These are phyloP conservation scores for Debaryomyces singareniensis DNA, from an alignment of 1,139 yeast species.

Conservation along the genomic window DNA sequence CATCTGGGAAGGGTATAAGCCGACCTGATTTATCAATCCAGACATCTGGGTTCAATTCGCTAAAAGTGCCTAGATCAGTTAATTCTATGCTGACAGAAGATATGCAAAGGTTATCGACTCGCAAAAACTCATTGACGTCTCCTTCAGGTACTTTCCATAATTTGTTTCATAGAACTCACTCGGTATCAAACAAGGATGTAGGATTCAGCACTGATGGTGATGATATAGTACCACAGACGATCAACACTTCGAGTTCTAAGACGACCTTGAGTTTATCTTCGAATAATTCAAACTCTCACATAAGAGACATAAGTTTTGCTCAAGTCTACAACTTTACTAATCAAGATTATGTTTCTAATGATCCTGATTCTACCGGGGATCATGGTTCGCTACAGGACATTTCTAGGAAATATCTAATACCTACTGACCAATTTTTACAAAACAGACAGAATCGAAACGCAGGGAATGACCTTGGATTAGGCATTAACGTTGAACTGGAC, in stretches of 20 bases:
- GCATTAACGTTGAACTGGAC: constrained; percentile 11
- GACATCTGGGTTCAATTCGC: constrained; percentile 22
- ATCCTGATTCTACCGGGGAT: constrained; percentile 14
- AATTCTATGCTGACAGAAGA: constrained; percentile 18
- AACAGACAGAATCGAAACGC: constrained; percentile 15
- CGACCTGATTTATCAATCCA: constrained; percentile 26
- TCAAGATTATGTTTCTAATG: constrained; percentile 25
- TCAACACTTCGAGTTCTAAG: constrained; percentile 12
- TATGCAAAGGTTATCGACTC: constrained; percentile 1
- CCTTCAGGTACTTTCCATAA: constrained; percentile 33
- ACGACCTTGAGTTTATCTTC: constrained; percentile 31
- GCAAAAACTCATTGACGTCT: constrained; percentile 24
- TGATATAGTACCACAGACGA: constrained; percentile 11
- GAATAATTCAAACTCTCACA: constrained; percentile 34
- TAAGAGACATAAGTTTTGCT: constrained; percentile 31
- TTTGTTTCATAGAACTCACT: constrained; percentile 28
- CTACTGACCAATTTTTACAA: constrained; percentile 35
- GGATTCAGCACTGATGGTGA: constrained; percentile 5
- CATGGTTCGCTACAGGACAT: constrained; percentile 25
- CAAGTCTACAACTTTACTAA: constrained; percentile 34
- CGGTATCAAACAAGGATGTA: constrained; percentile 12
- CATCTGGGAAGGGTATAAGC: constrained; percentile 8
- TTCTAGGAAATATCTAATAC: constrained; percentile 31
- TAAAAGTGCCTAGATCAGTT: constrained; percentile 24
- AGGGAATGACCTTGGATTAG: constrained; percentile 18